phyloP scores from a whole-genome alignment of 208 protist genomes.

The Trichomonas gallinae region DNA sequence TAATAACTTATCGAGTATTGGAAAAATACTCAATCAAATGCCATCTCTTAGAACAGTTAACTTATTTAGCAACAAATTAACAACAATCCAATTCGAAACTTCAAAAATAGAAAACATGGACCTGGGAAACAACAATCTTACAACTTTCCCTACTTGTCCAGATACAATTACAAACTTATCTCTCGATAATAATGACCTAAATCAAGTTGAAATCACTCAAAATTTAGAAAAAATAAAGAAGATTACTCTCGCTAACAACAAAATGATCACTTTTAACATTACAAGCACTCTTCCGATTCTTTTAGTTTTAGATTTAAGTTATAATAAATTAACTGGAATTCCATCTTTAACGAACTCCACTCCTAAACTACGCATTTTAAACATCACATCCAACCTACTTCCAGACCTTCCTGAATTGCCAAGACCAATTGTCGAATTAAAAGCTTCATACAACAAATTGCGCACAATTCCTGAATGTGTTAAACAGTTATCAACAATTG shows the following conservation, averaged over 20 bases:
- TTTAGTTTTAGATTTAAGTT: neutral
- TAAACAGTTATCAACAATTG: neutral
- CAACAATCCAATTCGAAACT: neutral
- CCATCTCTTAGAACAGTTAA: neutral
- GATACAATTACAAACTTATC: neutral
- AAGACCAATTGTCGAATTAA: neutral
- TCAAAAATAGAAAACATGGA: neutral
- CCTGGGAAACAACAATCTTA: neutral
- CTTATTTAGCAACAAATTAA: neutral
- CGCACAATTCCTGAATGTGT: neutral
- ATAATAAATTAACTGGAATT: neutral
- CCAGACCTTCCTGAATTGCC: neutral
- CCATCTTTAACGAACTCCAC: neutral
- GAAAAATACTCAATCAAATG: neutral
- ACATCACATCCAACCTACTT: neutral
- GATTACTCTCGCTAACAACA: neutral
- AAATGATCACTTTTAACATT: neutral
- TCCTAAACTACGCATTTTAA: neutral
- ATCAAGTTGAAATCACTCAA: neutral
- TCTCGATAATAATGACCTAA: neutral
- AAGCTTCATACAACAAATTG: neutral
- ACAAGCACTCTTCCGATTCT: neutral
- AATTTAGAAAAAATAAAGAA: neutral
- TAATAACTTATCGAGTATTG: neutral
- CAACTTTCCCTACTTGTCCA: neutral